Base-by-base conservation (phyloP, 371 early-diverging fungal genomes). In the Cokeromyces recurvatus region DNA sequence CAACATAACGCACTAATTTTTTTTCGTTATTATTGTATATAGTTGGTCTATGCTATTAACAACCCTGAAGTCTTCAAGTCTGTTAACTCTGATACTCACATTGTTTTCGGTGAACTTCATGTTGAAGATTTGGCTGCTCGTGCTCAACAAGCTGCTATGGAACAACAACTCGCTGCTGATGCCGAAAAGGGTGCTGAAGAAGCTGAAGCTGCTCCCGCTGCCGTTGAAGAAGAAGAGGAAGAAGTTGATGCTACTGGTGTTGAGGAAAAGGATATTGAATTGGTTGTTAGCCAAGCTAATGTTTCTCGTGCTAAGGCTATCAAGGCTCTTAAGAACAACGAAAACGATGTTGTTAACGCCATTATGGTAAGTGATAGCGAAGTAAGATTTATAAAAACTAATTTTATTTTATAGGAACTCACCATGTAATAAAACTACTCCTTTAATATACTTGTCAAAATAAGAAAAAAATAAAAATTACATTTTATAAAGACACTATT, bases 71-170 rank as follows among this genome's bases (percentile, higher is more conserved):
- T 98, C 39, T 96, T 81, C 91, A 94, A 89, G 82, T 84, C 84
- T 64, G 66, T 72, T 55, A 80, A 80, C 79, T 85, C 87, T 60
- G 92, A 94, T 68, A 92, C 92, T 61, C 94, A 93, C 85, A 84
- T 95, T 58, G 93, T 98, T 56, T 94, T 98, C 64, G 98, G 97
- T 71, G 94, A 95, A 78, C 89, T 91, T 55, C 81, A 87, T 59
- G 74, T 84, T 45, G 96, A 96, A 69, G 93, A 96, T 71, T 47
- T 89, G 61, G 84, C 78, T 68, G 68, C 78, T 50, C 81, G 85
- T 71, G 87, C 87, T 55, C 84, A 82, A 64, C 70, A 68, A 50
- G 81, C 81, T 51, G 81, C 85, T 62, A 80, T 81, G 48, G 71
- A 75, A 43, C 77, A 77, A 56, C 51, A 56, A 50, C 67, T 81